Conservation (phyloP, 2,329 filamentous ascomycete species). For the Paecilomyces formosus region DNA sequence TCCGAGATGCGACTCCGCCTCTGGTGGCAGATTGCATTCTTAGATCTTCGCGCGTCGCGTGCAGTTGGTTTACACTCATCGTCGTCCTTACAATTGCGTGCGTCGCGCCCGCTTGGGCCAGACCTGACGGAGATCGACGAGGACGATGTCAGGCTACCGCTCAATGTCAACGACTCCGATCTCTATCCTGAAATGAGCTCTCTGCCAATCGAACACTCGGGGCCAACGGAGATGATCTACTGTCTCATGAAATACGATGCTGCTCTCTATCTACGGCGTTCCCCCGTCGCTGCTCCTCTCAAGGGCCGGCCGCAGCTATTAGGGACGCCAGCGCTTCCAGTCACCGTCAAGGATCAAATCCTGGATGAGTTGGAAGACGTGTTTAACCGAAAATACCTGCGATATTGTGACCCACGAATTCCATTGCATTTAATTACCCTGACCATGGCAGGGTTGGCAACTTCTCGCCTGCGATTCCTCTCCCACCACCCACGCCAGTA, state of each 20-base stretch:
- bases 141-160: conserved; percentile 4
- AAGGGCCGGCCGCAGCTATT: background rate
- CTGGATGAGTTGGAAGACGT: conserved; percentile 3
- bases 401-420: conserved; percentile 5
- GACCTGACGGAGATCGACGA: background rate
- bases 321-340: background rate
- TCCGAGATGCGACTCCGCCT: conserved; percentile 24
- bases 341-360: conserved; percentile 3
- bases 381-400: conserved; percentile 5
- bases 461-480: conserved; percentile 5
- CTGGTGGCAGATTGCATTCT: conserved; percentile 17
- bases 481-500: conserved; percentile 6
- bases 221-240: conserved; percentile 22
- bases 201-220: conserved; percentile 6
- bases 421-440: conserved; percentile 6
- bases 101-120: background rate
- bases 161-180: conserved; percentile 12
- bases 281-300: background rate
- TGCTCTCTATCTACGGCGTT: background rate
- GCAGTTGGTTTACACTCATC: background rate
- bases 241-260: conserved; percentile 3
- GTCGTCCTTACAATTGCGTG: background rate
- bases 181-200: conserved; percentile 13
- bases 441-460: conserved; percentile 3
- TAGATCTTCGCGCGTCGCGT: conserved; percentile 3